Percentiles rank a stretch among this genome's conserved stretches.
phyloP scores from a whole-genome alignment of 345 rosid genomes.

The Theobroma cacao region DNA sequence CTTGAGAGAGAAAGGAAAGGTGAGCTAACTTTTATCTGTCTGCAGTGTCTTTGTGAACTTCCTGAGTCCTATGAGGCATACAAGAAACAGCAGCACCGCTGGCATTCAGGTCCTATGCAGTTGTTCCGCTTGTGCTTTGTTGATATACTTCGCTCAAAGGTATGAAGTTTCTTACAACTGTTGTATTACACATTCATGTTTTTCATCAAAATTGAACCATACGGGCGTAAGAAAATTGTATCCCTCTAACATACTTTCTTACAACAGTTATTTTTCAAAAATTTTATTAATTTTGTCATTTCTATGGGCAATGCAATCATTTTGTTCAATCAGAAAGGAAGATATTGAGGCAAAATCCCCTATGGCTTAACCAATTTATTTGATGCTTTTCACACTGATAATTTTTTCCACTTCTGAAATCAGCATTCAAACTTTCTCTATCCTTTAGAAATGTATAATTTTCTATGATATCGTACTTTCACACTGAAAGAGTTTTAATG shows the following conservation, averaged over 20 bases:
- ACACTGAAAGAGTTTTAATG: neutral
- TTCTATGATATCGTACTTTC: neutral
- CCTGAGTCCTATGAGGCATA: slow-evolving; percentile 97
- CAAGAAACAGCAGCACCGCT: slow-evolving; percentile 91
- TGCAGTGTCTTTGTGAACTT: slow-evolving; percentile 90
- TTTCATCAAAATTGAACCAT: neutral
- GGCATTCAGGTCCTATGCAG: slow-evolving; percentile 99
- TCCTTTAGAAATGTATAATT: neutral
- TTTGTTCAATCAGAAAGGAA: neutral
- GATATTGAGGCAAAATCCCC: neutral
- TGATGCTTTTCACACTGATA: neutral
- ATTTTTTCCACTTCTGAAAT: neutral
- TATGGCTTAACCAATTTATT: neutral
- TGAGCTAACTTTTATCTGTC: slow-evolving; percentile 9
- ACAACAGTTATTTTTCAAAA: neutral
- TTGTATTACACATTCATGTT: neutral
- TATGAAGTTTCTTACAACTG: slow-evolving; percentile 10
- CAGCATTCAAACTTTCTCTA: neutral
- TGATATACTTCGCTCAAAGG: slow-evolving; percentile 78
- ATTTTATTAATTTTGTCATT: neutral
- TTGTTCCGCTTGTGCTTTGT: slow-evolving; percentile 75
- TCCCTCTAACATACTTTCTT: neutral
- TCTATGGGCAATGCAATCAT: neutral
- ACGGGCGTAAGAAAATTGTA: neutral
- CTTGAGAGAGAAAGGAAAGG: neutral